Percentiles rank a stretch among this genome's conserved stretches.
Conservation (phyloP, 2,329 filamentous ascomycete genomes). For the Monosporascus ibericus region DNA sequence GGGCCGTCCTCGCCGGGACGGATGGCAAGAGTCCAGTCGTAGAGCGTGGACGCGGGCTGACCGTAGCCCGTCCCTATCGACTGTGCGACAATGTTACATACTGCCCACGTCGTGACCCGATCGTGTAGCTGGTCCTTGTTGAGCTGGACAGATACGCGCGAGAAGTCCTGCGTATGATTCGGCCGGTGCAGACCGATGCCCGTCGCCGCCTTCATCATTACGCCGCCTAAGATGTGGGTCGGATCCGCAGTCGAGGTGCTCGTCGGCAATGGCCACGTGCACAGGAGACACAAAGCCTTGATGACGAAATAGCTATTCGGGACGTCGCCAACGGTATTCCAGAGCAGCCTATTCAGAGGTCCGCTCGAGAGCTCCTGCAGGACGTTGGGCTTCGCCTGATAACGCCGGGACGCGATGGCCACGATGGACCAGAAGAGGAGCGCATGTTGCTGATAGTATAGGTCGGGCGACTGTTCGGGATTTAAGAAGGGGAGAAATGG, state of each 20-base stretch:
- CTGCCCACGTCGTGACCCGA: constrained; percentile 74
- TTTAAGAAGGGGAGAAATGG: constrained; percentile 73
- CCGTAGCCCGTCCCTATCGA: constrained; percentile 78
- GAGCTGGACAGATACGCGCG: constrained; percentile 65
- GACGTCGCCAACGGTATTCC: constrained; percentile 70
- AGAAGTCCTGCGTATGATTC: constrained; percentile 79
- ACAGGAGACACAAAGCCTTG: constrained; percentile 73
- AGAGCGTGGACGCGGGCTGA: constrained; percentile 71
- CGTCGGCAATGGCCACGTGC: constrained; percentile 78
- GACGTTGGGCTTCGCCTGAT: constrained; percentile 55
- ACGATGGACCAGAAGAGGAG: constrained; percentile 84
- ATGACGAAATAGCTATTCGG: constrained; percentile 75
- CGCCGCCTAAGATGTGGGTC: constrained; percentile 73
- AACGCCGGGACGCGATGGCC: constrained; percentile 68
- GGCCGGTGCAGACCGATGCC: constrained; percentile 77
- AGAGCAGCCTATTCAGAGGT: constrained; percentile 64
- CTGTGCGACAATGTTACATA: constrained; percentile 79
- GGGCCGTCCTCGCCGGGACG: constrained; percentile 54
- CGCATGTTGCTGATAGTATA: constrained; percentile 70
- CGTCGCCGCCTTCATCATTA: constrained; percentile 84
- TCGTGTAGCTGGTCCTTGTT: constrained; percentile 76
- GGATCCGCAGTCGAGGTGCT: constrained; percentile 74
- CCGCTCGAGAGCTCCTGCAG: constrained; percentile 60
- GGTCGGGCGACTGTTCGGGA: constrained; percentile 58
- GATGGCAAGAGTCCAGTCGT: constrained; percentile 66